These are phyloP conservation scores for Lasiodiplodia sp. DNA, from an alignment of 2,329 filamentous ascomycete genomes.

Conservation along the genomic window DNA sequence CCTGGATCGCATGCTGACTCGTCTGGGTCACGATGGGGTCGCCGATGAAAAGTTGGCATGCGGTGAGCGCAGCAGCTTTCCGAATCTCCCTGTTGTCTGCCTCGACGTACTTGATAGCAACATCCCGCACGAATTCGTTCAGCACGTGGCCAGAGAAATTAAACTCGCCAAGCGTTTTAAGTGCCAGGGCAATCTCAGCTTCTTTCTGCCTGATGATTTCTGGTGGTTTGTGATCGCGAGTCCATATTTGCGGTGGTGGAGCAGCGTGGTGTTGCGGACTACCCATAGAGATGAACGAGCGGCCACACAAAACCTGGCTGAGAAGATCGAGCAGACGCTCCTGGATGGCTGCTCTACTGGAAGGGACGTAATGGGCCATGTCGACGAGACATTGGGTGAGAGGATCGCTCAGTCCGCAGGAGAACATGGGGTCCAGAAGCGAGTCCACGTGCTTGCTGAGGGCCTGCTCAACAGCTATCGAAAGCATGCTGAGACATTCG, in stretches of 20 bases:
- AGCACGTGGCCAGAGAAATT: constrained; percentile 86
- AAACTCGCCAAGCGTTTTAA: constrained; percentile 97
- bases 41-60: constrained; percentile 95
- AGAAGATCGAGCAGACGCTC: constrained; percentile 93
- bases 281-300: constrained; percentile 89
- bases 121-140: constrained; percentile 98
- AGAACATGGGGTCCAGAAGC: constrained; percentile 93
- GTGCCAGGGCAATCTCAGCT: constrained; percentile 86
- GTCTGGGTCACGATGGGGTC: constrained; percentile 99
- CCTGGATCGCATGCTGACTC: constrained; percentile 94
- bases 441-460: constrained; percentile 99
- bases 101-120: constrained; percentile 97
- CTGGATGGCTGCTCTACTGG: constrained; percentile 90
- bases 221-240: constrained; percentile 85
- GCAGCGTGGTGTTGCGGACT: constrained; percentile 83
- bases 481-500: constrained; percentile 95
- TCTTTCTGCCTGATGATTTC: constrained; percentile 81
- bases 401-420: constrained; percentile 91
- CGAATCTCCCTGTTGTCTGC: constrained; percentile 93
- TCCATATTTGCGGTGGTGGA: constrained; percentile 79
- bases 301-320: constrained; percentile 89
- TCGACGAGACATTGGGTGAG: constrained; percentile 95
- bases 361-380: constrained; percentile 98
- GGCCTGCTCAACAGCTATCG: constrained; percentile 93
- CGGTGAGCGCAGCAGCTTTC: constrained; percentile 93